Evolutionary conservation across 768 basidiomycete genomes (phyloP).

Genomic region (Crassisporium funariophilum): DNA sequence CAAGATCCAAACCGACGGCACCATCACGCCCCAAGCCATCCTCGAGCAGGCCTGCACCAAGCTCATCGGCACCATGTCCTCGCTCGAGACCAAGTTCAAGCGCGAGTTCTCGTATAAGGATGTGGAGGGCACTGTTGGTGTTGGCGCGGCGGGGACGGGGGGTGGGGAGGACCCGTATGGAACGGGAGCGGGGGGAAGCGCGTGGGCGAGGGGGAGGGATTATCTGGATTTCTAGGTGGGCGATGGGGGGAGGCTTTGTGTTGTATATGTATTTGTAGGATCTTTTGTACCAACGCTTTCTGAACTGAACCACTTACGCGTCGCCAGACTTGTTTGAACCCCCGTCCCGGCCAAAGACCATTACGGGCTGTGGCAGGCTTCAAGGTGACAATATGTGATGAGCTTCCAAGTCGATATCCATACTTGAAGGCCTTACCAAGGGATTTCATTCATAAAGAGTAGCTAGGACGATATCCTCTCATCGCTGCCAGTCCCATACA

Average conservation of each 20-base stretch:
- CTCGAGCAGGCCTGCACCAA: constrained; percentile 84
- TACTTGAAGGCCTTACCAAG: too few species aligned
- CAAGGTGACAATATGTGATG: too few species aligned
- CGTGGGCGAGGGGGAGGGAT: constrained; percentile 52
- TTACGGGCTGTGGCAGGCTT: too few species aligned
- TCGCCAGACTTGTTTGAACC: too few species aligned
- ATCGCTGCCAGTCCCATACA: too few species aligned
- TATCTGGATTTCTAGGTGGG: constrained; percentile 54
- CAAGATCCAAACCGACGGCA: constrained; percentile 94
- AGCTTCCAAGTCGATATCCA: too few species aligned
- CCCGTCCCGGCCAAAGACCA: too few species aligned
- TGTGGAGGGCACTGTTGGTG: constrained; percentile 49
- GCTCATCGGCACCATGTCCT: constrained; percentile 71
- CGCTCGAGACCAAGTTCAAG: constrained; percentile 76
- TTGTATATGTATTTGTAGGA: not conserved
- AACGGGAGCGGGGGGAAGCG: constrained; percentile 24
- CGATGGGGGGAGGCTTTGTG: not conserved
- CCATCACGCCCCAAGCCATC: constrained; percentile 76
- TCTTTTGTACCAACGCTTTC: too few species aligned
- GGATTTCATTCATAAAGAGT: too few species aligned
- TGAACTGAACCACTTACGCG: too few species aligned
- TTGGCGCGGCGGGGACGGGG: constrained; percentile 23
- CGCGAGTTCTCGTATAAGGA: constrained; percentile 83
- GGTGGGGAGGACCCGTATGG: constrained; percentile 34
- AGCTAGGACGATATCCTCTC: too few species aligned